Conservation (phyloP, 352 stramenopile genomes). For the Globisporangium iwayamae region DNA sequence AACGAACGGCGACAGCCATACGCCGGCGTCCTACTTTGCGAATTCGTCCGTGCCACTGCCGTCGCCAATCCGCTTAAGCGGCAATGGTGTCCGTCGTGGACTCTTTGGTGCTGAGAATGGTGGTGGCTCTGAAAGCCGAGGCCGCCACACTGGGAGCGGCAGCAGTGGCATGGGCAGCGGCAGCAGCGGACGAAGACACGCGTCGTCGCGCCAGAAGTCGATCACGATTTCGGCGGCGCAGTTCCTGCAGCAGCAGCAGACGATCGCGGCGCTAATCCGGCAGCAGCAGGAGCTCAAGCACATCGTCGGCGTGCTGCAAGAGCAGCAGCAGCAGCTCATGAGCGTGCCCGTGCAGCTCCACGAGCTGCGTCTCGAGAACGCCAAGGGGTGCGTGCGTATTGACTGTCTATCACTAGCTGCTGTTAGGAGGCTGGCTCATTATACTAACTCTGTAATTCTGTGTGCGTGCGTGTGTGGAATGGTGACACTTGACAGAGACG, state of each 20-base stretch:
- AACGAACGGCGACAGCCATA: neutral
- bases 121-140: neutral
- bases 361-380: conserved; percentile 56
- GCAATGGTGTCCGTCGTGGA: neutral
- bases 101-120: conserved; percentile 7
- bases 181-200: conserved; percentile 2
- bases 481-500: conserved; percentile 21
- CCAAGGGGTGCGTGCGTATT: conserved; percentile 38
- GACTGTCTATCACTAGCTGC: neutral
- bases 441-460: conserved; percentile 5
- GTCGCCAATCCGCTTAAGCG: neutral
- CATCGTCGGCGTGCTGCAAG: conserved; percentile 66
- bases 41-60: neutral
- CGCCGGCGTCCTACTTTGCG: neutral
- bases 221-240: conserved; percentile 69
- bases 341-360: conserved; percentile 61
- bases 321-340: conserved; percentile 78
- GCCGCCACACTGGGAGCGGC: neutral
- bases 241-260: conserved; percentile 79
- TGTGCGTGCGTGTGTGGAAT: conserved; percentile 9
- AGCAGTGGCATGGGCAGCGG: neutral
- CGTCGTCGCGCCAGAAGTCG: conserved; percentile 37
- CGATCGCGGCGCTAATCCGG: conserved; percentile 74
- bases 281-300: conserved; percentile 86
- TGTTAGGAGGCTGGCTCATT: neutral